Evolutionary conservation across 2,329 filamentous ascomycete species (phyloP).

Genomic region (Colletotrichum spinosum): DNA sequence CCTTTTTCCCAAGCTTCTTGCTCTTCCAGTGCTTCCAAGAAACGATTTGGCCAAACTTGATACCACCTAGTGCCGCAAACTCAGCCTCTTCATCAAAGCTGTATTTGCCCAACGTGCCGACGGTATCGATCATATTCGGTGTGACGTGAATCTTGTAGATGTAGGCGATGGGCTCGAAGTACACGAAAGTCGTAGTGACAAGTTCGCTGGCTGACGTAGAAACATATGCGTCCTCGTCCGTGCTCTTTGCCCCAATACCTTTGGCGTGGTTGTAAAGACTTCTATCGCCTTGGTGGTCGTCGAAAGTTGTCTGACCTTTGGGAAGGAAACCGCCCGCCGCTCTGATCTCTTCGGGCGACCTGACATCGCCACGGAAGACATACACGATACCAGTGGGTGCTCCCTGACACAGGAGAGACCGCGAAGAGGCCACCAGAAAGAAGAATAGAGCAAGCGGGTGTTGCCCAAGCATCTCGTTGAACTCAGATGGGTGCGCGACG

Average conservation of each 20-base stretch:
- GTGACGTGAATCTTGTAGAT: slow-evolving; percentile 6
- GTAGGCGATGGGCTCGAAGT: background rate
- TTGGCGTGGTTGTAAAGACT: background rate
- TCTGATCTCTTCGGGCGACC: background rate
- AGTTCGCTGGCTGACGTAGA: background rate
- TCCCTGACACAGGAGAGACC: background rate
- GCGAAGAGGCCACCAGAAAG: background rate
- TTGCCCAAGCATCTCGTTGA: background rate
- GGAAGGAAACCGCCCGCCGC: background rate
- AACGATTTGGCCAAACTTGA: slow-evolving; percentile 11
- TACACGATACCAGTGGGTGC: background rate
- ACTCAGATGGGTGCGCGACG: too few species aligned
- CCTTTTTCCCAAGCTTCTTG: background rate
- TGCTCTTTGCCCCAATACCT: background rate
- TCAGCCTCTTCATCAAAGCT: background rate
- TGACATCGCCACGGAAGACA: background rate
- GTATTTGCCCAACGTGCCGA: slow-evolving; percentile 1
- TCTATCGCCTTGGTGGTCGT: background rate
- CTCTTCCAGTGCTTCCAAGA: background rate
- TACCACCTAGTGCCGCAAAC: slow-evolving; percentile 5
- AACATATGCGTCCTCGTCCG: background rate
- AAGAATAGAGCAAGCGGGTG: background rate
- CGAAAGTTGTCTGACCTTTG: background rate
- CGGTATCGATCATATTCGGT: slow-evolving; percentile 11
- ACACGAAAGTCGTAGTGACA: background rate